Evolutionary conservation across 139 green algal genomes (phyloP).

Genomic region (Picochlorum sp.): DNA sequence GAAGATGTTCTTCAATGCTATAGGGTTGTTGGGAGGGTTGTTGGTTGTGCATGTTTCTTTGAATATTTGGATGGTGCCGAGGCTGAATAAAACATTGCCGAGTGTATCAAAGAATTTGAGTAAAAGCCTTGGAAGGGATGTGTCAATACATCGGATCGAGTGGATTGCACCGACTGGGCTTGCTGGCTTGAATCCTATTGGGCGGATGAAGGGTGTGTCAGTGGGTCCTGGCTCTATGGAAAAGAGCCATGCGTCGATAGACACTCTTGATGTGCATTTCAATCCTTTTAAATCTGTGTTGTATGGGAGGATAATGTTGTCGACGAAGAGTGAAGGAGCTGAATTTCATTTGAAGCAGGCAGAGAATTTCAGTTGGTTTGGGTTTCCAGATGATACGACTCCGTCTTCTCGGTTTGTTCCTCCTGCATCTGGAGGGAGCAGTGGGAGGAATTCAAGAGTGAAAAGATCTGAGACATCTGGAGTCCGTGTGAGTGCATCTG

Average conservation of each 20-base stretch:
- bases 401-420: slow-evolving; percentile 53
- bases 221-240: slow-evolving; percentile 45
- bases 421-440: slow-evolving; percentile 19
- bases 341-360: slow-evolving; percentile 52
- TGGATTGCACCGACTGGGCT: slow-evolving; percentile 46
- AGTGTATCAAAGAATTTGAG: not conserved
- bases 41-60: slow-evolving; percentile 10
- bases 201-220: slow-evolving; percentile 38
- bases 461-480: not conserved
- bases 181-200: slow-evolving; percentile 43
- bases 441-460: not conserved
- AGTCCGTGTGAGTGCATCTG: too few relatives aligned
- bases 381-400: slow-evolving; percentile 70
- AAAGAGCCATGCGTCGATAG: slow-evolving; percentile 23
- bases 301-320: slow-evolving; percentile 46
- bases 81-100: slow-evolving; percentile 28
- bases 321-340: slow-evolving; percentile 19
- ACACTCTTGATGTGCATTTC: slow-evolving; percentile 38
- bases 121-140: slow-evolving; percentile 19
- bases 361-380: slow-evolving; percentile 71
- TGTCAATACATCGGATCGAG: slow-evolving; percentile 33
- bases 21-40: not conserved
- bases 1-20: not conserved
- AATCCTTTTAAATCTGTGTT: slow-evolving; percentile 42
- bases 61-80: slow-evolving; percentile 36